Conservation (phyloP, 2,329 filamentous ascomycete genomes). For the Orbilia brochopaga region DNA sequence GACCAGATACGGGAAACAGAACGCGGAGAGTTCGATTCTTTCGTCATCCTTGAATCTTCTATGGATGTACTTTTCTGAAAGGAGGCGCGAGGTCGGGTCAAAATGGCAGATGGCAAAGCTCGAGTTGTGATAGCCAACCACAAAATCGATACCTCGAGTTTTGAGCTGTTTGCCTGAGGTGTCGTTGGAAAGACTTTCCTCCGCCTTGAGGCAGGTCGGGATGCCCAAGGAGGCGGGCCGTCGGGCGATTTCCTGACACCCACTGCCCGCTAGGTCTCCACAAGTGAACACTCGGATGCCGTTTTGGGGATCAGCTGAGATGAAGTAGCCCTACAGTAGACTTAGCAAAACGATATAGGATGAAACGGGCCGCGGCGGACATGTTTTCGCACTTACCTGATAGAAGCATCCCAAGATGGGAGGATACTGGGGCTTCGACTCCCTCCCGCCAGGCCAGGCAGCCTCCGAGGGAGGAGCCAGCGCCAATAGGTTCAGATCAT, state of each 20-base stretch:
- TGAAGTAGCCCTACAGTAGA: constrained; percentile 33
- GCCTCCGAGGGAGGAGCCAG: background rate
- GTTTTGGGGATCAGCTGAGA: constrained; percentile 20
- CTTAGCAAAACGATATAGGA: constrained; percentile 5
- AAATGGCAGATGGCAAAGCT: constrained; percentile 30
- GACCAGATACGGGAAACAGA: constrained; percentile 35
- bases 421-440: background rate
- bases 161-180: constrained; percentile 11
- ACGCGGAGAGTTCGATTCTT: constrained; percentile 26
- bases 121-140: constrained; percentile 25
- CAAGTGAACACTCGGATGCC: constrained; percentile 33
- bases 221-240: constrained; percentile 15
- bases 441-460: background rate
- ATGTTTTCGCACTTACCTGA: constrained; percentile 16
- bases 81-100: constrained; percentile 4
- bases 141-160: constrained; percentile 32
- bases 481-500: constrained; percentile 12
- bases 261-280: background rate
- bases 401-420: constrained; percentile 35
- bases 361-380: no score
- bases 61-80: constrained; percentile 35
- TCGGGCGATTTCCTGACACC: background rate
- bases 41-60: constrained; percentile 18
- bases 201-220: constrained; percentile 28
- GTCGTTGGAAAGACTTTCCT: constrained; percentile 37